Evolutionary conservation across 805 yeast genomes (phyloP).

Genomic region (Danielia reshetovae): DNA sequence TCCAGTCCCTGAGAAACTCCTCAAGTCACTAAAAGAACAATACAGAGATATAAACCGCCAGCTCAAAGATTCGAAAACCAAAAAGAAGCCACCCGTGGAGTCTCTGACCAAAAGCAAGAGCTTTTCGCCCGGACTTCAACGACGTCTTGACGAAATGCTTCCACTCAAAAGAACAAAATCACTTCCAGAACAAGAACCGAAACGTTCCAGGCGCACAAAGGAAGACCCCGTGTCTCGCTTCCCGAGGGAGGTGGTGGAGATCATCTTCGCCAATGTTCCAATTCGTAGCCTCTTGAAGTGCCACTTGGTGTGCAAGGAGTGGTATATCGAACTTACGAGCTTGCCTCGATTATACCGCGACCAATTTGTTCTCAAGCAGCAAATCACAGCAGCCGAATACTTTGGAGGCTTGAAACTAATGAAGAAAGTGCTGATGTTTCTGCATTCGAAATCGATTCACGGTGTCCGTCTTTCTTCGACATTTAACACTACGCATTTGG

Average conservation of each 20-base stretch:
- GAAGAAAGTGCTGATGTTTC: constrained; percentile 18
- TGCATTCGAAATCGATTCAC: constrained; percentile 16
- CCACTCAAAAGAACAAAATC: constrained; percentile 15
- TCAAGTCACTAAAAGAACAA: constrained; percentile 21
- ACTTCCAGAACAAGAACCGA: background rate
- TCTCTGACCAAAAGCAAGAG: background rate
- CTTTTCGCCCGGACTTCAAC: constrained; percentile 1
- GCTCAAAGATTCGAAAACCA: constrained; percentile 15
- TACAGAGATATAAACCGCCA: constrained; percentile 20
- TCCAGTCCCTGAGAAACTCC: constrained; percentile 30
- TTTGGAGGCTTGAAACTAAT: constrained; percentile 25
- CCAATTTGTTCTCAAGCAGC: constrained; percentile 21
- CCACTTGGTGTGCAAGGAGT: constrained; percentile 29
- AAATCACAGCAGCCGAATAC: constrained; percentile 26
- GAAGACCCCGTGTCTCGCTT: constrained; percentile 28
- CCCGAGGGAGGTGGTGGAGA: constrained; percentile 28
- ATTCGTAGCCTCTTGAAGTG: constrained; percentile 21
- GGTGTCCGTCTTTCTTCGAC: constrained; percentile 22
- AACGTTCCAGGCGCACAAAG: constrained; percentile 1
- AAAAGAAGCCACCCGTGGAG: background rate
- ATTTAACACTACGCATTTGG: constrained; percentile 20
- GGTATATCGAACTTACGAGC: constrained; percentile 27
- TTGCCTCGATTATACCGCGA: constrained; percentile 25
- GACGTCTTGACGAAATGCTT: constrained; percentile 15
- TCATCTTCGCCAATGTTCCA: constrained; percentile 22